Evolutionary conservation across 1,139 yeast species (phyloP), one percentile per base, ranked within the genome.

Genomic region (Candida mesenterica): DNA sequence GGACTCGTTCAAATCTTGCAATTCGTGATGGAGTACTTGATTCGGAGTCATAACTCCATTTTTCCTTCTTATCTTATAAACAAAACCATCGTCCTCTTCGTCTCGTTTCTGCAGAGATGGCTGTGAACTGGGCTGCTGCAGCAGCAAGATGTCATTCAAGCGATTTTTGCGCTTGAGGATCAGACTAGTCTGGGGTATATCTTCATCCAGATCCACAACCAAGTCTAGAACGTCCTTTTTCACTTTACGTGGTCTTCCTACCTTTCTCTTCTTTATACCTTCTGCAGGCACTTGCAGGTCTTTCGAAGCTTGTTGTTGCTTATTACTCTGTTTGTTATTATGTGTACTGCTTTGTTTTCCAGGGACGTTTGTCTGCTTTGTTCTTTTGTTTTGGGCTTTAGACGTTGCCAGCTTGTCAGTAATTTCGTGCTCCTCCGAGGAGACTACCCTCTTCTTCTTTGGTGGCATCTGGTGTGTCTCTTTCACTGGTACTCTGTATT

Each of bases 71-170:
- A 75, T 44, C 37, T 67, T 68, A 46, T 68, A 70, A 14, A 64
- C 53, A 48, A 70, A 69, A 15, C 74, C 76, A 31, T 67, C 75
- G 40, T 70, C 30, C 12, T 28, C 76, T 36, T 69, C 75, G 41
- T 69, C 74, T 28, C 32, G 10, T 16, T 27, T 15, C 32, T 30
- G 35, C 39, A 28, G 38, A 24, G 36, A 32, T 15, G 33, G 27
- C 5, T 24, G 15, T 3, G 30, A 9, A 27, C 14, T 33, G 29
- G 23, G 32, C 32, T 20, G 38, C 35, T 46, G 51, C 33, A 49
- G 49, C 10, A 59, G 46, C 23, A 59, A 47, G 10, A 61, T 41
- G 35, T 54, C 61, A 27, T 55, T 61, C 35, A 62, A 47, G 20
- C 50, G 42, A 45, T 61, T 62, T 28, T 51, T 49, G 34, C 62